phyloP scores from a whole-genome alignment of 805 yeast species.

The Ogataea zsoltii region DNA sequence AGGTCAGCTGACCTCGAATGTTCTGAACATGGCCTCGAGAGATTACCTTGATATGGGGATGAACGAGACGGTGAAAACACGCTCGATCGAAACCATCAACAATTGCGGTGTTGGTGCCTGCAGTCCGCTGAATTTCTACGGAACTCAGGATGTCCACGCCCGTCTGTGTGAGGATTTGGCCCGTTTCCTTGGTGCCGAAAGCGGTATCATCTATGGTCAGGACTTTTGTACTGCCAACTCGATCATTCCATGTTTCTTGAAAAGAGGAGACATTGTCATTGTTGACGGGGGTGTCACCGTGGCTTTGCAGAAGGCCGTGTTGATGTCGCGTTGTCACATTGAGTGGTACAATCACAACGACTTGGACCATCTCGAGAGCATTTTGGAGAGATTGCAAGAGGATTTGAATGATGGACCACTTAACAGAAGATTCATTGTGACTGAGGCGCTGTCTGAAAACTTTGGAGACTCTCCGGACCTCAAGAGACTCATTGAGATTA shows the following conservation, averaged over 20 bases:
- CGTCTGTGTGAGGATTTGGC: conserved; percentile 76
- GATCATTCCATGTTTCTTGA: conserved; percentile 89
- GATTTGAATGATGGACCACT: conserved; percentile 69
- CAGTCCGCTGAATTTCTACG: conserved; percentile 97
- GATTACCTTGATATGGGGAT: conserved; percentile 70
- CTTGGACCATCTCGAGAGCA: conserved; percentile 73
- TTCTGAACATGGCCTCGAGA: conserved; percentile 66
- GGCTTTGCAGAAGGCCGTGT: conserved; percentile 83
- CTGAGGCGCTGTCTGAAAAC: conserved; percentile 86
- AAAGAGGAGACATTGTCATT: conserved; percentile 90
- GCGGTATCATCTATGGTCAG: conserved; percentile 87
- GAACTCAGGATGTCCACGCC: conserved; percentile 89
- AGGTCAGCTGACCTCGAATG: conserved; percentile 31
- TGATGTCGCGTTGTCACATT: conserved; percentile 82
- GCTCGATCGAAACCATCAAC: conserved; percentile 58
- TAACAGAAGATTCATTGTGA: conserved; percentile 86
- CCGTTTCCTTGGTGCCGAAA: conserved; percentile 71
- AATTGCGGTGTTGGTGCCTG: conserved; percentile 95
- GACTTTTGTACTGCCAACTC: conserved; percentile 85
- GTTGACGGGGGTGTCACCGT: conserved; percentile 79
- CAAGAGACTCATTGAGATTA: conserved; percentile 67
- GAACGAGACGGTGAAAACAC: conserved; percentile 45
- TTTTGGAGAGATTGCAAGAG: conserved; percentile 61
- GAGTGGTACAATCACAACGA: conserved; percentile 88
- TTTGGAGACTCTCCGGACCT: conserved; percentile 80